A percentile compares a stretch with the other conserved stretches of the same genome.
These are phyloP conservation scores for Pseudisothecium myosuroides DNA, from an alignment of 225 moss, liverwort and hornwort genomes.

Conservation along the genomic window DNA sequence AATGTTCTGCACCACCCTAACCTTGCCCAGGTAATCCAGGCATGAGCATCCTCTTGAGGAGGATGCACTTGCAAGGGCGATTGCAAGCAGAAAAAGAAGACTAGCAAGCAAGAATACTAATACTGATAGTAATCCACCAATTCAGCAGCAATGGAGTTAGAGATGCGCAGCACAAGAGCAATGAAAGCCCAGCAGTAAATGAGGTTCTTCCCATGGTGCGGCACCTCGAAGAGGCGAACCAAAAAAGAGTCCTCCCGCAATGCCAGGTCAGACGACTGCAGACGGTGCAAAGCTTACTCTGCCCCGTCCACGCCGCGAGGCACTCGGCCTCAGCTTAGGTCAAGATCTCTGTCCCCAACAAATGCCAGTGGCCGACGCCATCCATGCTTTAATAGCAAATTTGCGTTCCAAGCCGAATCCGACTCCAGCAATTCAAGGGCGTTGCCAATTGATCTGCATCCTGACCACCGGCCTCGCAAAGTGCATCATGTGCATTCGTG, in stretches of 20 bases:
- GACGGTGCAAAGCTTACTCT: constrained; percentile 4
- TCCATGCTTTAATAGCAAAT: background rate
- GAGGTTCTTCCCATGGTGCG: constrained; percentile 3
- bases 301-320: constrained; percentile 25
- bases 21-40: background rate
- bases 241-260: background rate
- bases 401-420: background rate
- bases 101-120: background rate
- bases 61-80: background rate
- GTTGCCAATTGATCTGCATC: constrained; percentile 25
- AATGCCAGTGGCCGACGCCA: background rate
- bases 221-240: background rate
- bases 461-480: constrained; percentile 15
- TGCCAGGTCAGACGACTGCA: background rate
- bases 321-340: background rate
- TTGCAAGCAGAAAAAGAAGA: background rate
- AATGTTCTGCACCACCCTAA: background rate
- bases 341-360: background rate
- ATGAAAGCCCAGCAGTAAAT: background rate
- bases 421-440: background rate
- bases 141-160: background rate
- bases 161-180: background rate
- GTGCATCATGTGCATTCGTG: background rate
- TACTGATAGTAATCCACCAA: background rate
- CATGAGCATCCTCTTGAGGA: background rate